Base-by-base conservation (phyloP, 2,329 filamentous ascomycete genomes). In the Phymatotrichopsis omnivora region DNA sequence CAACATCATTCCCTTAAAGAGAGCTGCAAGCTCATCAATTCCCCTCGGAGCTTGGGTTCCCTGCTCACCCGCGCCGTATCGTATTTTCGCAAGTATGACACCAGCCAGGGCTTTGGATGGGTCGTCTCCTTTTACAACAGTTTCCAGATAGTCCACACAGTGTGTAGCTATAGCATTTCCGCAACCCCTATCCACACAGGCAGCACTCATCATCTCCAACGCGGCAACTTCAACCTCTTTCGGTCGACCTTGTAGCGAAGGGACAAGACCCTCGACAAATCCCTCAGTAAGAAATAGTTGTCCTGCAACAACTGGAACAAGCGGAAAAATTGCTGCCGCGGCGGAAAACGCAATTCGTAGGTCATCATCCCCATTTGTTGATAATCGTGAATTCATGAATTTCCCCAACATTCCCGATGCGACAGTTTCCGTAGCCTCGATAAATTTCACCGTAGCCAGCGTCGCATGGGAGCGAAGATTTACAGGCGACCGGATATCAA, bases 341-440 rank as follows among this genome's bases (percentile, higher is more conserved):
- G 87, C 86, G 42, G 87, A 96, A 62, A 95, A 96, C 5, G 87
- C 87, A 38, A 91, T 72, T 43, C 94, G 85, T 55, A 93, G 76
- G 63, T 93, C 85, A 58, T 95, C 87, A 53, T 86, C 85, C 85
- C 5, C 75, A 72, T 10, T 87, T 75, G 42, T 77, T 76, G 3
- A 82, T 78, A 22, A 80, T 77, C 62, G 89, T 82, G 51, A 95
- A 73, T 59, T 91, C 42, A 58, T 49, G 34, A 58, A 59, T 11
- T 54, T 56, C 3, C 47, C 52, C 16, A 59, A 29, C 38, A 59
- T 53, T 24, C 52, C 55, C 29, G 42, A 37, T 2, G 55, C 51
- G 31, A 51, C 40, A 3, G 47, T 47, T 19, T 56, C 56, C 25
- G 54, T 47, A 1, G 47, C 49, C 31, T 56, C 54, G 14, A 57